Percentiles rank a stretch among this genome's conserved stretches.
Conservation (phyloP, 768 basidiomycete species). For the Boletus tomentosulus region DNA sequence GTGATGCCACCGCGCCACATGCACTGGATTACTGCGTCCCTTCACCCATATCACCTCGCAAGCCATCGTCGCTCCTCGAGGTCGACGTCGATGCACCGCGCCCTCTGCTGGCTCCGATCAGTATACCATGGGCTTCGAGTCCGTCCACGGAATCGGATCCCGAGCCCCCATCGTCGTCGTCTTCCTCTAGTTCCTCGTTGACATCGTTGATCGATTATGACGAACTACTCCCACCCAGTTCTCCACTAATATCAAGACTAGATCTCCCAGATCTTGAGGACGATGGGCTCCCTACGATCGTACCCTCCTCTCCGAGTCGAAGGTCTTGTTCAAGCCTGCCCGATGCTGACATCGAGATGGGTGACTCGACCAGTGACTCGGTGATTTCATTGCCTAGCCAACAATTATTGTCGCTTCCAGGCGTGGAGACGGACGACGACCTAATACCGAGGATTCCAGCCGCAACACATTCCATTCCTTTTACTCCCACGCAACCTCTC, state of each 20-base stretch:
- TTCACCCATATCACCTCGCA: conserved; percentile 12
- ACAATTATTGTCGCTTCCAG: conserved; percentile 37
- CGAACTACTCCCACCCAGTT: conserved; percentile 22
- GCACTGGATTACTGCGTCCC: conserved; percentile 12
- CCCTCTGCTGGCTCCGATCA: conserved; percentile 19
- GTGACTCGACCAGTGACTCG: conserved; percentile 15
- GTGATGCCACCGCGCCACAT: conserved; percentile 7
- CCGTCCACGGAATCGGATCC: conserved; percentile 12
- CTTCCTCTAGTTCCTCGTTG: conserved; percentile 11
- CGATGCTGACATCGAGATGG: conserved; percentile 26
- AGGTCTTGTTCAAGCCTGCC: conserved; percentile 27
- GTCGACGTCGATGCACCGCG: conserved; percentile 18
- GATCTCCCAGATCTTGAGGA: conserved; percentile 33
- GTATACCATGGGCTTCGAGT: conserved; percentile 22
- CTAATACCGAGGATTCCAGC: conserved; percentile 32
- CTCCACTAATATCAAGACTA: conserved; percentile 29
- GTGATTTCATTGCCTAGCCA: conserved; percentile 16
- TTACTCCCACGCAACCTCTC: conserved; percentile 25
- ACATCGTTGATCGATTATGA: conserved; percentile 24
- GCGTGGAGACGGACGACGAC: conserved; percentile 40
- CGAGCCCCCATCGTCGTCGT: conserved; percentile 6
- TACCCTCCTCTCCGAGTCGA: conserved; percentile 29
- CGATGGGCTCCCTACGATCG: conserved; percentile 16
- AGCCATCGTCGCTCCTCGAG: conserved; percentile 24
- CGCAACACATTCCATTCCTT: conserved; percentile 9